These are phyloP conservation scores for Pseudogymnoascus pannorum DNA, from an alignment of 2,329 filamentous ascomycete genomes.

Conservation along the genomic window DNA sequence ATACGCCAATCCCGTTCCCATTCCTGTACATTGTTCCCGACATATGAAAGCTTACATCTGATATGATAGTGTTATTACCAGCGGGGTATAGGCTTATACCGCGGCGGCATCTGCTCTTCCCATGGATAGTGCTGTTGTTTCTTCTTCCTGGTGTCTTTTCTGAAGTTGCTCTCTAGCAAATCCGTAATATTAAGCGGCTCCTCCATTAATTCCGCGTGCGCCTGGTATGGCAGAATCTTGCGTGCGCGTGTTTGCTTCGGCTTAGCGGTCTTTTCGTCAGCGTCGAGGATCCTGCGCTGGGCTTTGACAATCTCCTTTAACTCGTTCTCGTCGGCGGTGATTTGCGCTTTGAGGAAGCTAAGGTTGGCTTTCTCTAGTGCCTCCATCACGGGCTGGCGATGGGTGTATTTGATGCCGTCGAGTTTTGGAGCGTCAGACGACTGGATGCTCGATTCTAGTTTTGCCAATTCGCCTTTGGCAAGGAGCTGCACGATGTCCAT, in stretches of 20 bases:
- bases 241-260: slow-evolving; percentile 16
- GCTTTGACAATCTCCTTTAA: slow-evolving; percentile 64
- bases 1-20: slow-evolving; percentile 3
- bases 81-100: neutral
- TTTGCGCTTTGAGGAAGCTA: slow-evolving; percentile 76
- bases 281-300: slow-evolving; percentile 12
- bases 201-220: slow-evolving; percentile 21
- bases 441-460: slow-evolving; percentile 57
- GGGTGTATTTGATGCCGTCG: slow-evolving; percentile 58
- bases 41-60: slow-evolving; percentile 7
- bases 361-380: slow-evolving; percentile 48
- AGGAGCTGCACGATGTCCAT: slow-evolving; percentile 77
- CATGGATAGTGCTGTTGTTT: slow-evolving; percentile 11
- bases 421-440: slow-evolving; percentile 51
- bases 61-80: slow-evolving; percentile 6
- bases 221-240: slow-evolving; percentile 22
- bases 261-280: slow-evolving; percentile 11
- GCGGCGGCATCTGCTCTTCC: slow-evolving; percentile 16
- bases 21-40: neutral
- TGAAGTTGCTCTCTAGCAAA: slow-evolving; percentile 18
- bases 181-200: slow-evolving; percentile 20
- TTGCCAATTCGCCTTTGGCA: slow-evolving; percentile 60
- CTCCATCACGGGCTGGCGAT: slow-evolving; percentile 74
- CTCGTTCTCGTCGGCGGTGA: slow-evolving; percentile 66
- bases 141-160: slow-evolving; percentile 10